Conservation (phyloP, 768 basidiomycete genomes). For the Piloderma croceum region DNA sequence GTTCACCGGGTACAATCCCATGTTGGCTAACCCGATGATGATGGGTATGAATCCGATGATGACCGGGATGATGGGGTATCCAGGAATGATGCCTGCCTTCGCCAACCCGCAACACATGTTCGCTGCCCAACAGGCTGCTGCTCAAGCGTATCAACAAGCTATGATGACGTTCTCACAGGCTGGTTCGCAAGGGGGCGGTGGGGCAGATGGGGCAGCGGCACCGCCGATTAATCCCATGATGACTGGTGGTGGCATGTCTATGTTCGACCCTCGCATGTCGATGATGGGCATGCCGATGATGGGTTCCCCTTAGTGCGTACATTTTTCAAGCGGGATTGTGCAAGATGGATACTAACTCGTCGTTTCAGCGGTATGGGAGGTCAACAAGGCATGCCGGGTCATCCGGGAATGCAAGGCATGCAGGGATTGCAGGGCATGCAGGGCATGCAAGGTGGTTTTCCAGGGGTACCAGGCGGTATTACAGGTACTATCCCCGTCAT, state of each 20-base stretch:
- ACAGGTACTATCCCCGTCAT: too few relatives aligned
- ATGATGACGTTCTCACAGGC: constrained; percentile 77
- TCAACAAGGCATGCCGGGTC: too few relatives aligned
- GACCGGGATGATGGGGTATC: constrained; percentile 42
- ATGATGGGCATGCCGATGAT: constrained; percentile 78
- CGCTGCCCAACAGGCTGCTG: constrained; percentile 75
- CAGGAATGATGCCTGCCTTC: constrained; percentile 35
- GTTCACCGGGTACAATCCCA: constrained; percentile 37
- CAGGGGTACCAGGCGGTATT: too few relatives aligned
- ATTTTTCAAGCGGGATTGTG: too few relatives aligned
- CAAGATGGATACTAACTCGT: too few relatives aligned
- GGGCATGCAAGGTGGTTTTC: too few relatives aligned
- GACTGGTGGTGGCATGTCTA: constrained; percentile 46
- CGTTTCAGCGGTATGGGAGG: too few relatives aligned
- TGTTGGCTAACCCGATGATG: constrained; percentile 39
- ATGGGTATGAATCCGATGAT: constrained; percentile 19
- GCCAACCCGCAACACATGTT: constrained; percentile 76
- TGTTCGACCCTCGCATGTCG: constrained; percentile 73
- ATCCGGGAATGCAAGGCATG: too few relatives aligned
- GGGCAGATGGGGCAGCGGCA: constrained; percentile 12
- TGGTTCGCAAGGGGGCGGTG: constrained; percentile 57
- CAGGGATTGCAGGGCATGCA: too few relatives aligned
- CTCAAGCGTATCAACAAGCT: constrained; percentile 84
- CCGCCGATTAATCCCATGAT: constrained; percentile 49
- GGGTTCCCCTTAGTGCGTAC: constrained; percentile 37